Conservation (phyloP, 805 yeast species). For the Yarrowia osloensis region DNA sequence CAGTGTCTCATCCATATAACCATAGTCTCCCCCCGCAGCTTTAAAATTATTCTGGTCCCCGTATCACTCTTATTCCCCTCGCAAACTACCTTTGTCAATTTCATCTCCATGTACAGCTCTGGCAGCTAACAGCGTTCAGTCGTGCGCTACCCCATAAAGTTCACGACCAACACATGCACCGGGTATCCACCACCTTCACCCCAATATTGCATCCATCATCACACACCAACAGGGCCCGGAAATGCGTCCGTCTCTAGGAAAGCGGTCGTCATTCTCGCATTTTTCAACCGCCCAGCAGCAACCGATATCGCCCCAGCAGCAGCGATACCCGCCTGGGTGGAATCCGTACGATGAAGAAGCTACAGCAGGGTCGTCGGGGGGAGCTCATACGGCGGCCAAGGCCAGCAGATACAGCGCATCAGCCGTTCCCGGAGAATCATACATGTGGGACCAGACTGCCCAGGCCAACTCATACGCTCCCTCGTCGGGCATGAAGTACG, state of each 20-base stretch:
- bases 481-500: constrained; percentile 12
- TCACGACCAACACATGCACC: constrained; percentile 17
- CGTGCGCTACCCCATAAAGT: constrained; percentile 12
- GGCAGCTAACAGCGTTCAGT: not conserved
- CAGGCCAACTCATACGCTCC: constrained; percentile 34
- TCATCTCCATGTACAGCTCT: not conserved
- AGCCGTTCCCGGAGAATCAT: constrained; percentile 11
- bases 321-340: constrained; percentile 30
- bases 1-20: no score
- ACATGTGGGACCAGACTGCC: constrained; percentile 13
- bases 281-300: constrained; percentile 34
- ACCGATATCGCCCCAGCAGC: constrained; percentile 24
- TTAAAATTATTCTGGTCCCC: not conserved
- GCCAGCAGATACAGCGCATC: constrained; percentile 18
- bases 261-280: constrained; percentile 39
- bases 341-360: constrained; percentile 22
- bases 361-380: not conserved
- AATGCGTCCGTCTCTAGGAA: constrained; percentile 36
- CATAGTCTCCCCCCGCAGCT: no score
- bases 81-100: not conserved
- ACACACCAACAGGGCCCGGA: constrained; percentile 27
- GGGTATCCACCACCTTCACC: not conserved
- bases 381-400: not conserved
- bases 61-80: not conserved
- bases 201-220: constrained; percentile 24